Evolutionary conservation across 495 filamentous ascomycete genomes (phyloP), one percentile per base, ranked within the genome.

Genomic region (Hyaloscypha finlandica): DNA sequence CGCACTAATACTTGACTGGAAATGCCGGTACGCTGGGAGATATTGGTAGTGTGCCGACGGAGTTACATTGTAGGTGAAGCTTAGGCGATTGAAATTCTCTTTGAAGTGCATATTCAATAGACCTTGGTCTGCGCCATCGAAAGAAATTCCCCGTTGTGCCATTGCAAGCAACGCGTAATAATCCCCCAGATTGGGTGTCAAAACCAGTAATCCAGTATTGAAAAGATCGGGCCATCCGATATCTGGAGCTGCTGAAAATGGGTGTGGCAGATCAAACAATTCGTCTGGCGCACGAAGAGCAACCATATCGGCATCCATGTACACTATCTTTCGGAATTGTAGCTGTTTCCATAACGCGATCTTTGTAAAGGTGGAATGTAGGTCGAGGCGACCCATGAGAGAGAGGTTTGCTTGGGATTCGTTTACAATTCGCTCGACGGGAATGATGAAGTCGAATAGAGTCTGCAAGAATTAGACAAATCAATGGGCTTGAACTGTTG

Each of bases 161-260:
- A 97, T 84, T 59, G 90, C 90, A 66, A 86, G 82, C 72, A 99
- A 82, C 30, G 92, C 90, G 74, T 90, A 89, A 77, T 95, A 97
- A 66, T 96, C 93, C 61, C 89, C 89, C 83, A 92, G 79, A 76
- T 96, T 92, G 20, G 95, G 95, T 31, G 85, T 89, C 54, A 98
- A 77, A 53, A 90, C 92, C 91, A 99, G 95, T 59, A 99, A 83
- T 65, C 95, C 95, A 55, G 92, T 94, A 80, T 99, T 99, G 85
- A 99, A 99, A 68, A 92, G 86, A 80, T 99, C 95, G 35, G 95
- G 95, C 96, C 96, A 99, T 72, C 95, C 95, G 71, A 98, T 90
- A 74, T 99, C 95, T 37, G 95, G 96, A 16, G 90, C 92, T 3
- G 95, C 95, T 4, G 93, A 92, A 73, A 99, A 97, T 42, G 87